Base-by-base conservation (phyloP, 441 rosid genomes). In the Metrosideros polymorpha region DNA sequence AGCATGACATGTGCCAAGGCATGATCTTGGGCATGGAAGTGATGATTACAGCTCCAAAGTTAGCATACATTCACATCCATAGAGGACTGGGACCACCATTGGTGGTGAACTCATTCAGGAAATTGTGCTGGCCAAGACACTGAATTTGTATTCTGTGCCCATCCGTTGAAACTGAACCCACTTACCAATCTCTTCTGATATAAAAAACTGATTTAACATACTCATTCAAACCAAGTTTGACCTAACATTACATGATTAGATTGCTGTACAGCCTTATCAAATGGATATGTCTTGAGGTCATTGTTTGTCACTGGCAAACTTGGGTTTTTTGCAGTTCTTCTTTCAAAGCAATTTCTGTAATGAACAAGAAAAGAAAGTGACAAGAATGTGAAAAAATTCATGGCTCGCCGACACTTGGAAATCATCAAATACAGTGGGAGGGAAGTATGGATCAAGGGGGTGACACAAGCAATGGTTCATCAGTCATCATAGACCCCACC, bases 51-150 rank as follows among this genome's bases (percentile, higher is more conserved):
- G 59, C 84, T 15, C 87, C 66, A 18, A 66, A 85, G 82, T 83
- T 56, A 76, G 86, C 25, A 24, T 39, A n/a, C 42, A 82, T 42
- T 87, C 85, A 75, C 87, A 50, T 75, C 84, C 35, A 82, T 30
- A 82, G 84, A 92, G 89, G 87, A n/a, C 27, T 53, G 83, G 93
- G 91, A 90, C 91, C 92, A 88, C 91, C n/a, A 54, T 24, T 19
- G 79, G 79, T 19, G 52, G 59, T 12, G 50, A 85, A 50, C 59
- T 63, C 49, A 30, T 66, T 29, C 24, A n/a, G 84, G 84, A 49
- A 86, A 85, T 61, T 77, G 82, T 85, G 19, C 50, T 86, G 66
- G 84, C 30, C 87, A 63, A 71, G 57, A 71, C 27, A 25, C 79
- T 24, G 79, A 10, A 66, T 66, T 66, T 66, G 45, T 66, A 15